These are phyloP conservation scores for Beauveria bassiana DNA, from an alignment of 2,329 filamentous ascomycete species.

Conservation along the genomic window DNA sequence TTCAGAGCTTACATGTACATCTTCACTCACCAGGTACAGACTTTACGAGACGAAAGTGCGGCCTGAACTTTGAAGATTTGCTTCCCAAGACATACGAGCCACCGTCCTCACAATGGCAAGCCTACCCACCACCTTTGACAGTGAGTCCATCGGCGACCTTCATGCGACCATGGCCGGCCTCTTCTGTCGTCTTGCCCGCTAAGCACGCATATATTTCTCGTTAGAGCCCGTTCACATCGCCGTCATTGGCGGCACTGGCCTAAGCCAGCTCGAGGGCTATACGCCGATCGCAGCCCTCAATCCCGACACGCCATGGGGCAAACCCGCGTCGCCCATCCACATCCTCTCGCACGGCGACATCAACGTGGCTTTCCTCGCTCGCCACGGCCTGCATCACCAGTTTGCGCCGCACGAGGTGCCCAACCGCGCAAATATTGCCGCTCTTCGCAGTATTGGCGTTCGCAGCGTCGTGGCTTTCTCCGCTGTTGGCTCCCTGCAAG, in stretches of 20 bases:
- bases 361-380: slow-evolving; percentile 85
- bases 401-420: slow-evolving; percentile 93
- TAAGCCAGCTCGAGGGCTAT: slow-evolving; percentile 81
- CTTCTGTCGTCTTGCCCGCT: not conserved
- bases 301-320: slow-evolving; percentile 80
- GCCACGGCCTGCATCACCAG: slow-evolving; percentile 84
- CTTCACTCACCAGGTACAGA: not conserved
- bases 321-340: slow-evolving; percentile 65
- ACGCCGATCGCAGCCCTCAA: slow-evolving; percentile 73
- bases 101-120: slow-evolving; percentile 34
- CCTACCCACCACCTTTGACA: slow-evolving; percentile 52
- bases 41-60: not conserved
- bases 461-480: slow-evolving; percentile 90
- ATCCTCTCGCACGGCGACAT: slow-evolving; percentile 82
- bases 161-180: not conserved
- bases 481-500: slow-evolving; percentile 85
- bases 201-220: slow-evolving; percentile 6
- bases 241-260: slow-evolving; percentile 88
- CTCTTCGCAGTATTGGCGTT: slow-evolving; percentile 83
- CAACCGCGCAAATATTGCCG: slow-evolving; percentile 92
- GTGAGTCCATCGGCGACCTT: slow-evolving; percentile 32
- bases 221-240: slow-evolving; percentile 70
- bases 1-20: not conserved
- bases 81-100: not conserved
- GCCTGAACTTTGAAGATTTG: not conserved